Conservation (phyloP, 2,329 filamentous ascomycete species). For the Penicillium sp. region DNA sequence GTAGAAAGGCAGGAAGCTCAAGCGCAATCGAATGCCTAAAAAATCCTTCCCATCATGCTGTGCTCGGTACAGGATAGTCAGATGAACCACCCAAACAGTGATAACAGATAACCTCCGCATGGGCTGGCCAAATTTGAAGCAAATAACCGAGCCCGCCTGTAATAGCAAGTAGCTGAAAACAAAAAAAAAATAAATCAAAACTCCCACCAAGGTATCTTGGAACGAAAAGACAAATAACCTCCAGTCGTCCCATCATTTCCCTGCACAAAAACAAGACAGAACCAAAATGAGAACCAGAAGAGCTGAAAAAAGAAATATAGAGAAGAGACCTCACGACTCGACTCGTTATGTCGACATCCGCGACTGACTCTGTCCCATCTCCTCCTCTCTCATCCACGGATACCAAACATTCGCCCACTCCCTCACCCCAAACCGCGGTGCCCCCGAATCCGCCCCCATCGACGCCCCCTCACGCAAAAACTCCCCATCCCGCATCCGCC, state of each 20-base stretch:
- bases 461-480: conserved; percentile 38
- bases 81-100: neutral
- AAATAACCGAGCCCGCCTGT: neutral
- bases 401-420: conserved; percentile 45
- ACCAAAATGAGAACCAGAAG: neutral
- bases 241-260: neutral
- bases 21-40: neutral
- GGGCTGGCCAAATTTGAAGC: neutral
- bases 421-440: conserved; percentile 44
- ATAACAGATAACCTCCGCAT: conserved; percentile 1
- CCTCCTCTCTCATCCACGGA: conserved; percentile 47
- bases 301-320: neutral
- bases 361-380: conserved; percentile 18
- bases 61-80: neutral
- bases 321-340: neutral
- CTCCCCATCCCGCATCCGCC: conserved; percentile 43
- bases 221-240: neutral
- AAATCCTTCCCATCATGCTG: neutral
- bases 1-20: neutral
- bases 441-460: conserved; percentile 24
- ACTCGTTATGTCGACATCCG: conserved; percentile 16
- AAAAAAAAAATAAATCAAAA: neutral
- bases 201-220: conserved; percentile 22
- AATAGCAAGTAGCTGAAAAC: neutral
- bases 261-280: neutral